Evolutionary conservation across 108 stramenopile genomes (phyloP).

Genomic region (Skeletonema marinoi): DNA sequence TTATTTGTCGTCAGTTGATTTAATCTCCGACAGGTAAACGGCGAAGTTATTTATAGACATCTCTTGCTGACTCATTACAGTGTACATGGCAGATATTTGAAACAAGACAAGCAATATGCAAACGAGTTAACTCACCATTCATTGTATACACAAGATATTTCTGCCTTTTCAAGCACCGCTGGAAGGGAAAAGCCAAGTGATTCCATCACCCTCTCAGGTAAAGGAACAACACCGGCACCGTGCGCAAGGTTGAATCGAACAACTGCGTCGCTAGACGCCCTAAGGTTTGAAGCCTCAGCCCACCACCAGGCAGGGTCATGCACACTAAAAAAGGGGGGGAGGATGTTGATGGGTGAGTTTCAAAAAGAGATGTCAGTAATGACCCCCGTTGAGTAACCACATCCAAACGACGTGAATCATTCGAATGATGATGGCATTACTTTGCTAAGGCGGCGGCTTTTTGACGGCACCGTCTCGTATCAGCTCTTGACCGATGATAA

Average conservation of each 20-base stretch:
- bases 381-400: conserved; percentile 23
- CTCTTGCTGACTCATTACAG: conserved; percentile 14
- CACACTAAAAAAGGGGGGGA: conserved; percentile 40
- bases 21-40: conserved; percentile 49
- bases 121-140: not conserved
- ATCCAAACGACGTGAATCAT: not conserved
- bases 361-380: conserved; percentile 18
- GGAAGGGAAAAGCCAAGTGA: not conserved
- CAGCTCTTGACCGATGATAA: conserved; percentile 19
- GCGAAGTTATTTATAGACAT: conserved; percentile 43
- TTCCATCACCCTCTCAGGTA: not conserved
- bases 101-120: not conserved
- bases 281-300: conserved; percentile 87
- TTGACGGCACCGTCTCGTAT: conserved; percentile 24
- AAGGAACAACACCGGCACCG: conserved; percentile 23
- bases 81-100: not conserved
- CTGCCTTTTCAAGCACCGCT: not conserved
- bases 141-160: not conserved
- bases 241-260: conserved; percentile 92
- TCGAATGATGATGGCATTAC: conserved; percentile 16
- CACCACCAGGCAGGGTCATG: conserved; percentile 87
- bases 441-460: conserved; percentile 28
- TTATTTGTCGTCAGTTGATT: conserved; percentile 25
- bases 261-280: conserved; percentile 82
- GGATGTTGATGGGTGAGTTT: conserved; percentile 17